Conservation (phyloP, 179 eudicot species). For the Patellifolia procumbens region DNA sequence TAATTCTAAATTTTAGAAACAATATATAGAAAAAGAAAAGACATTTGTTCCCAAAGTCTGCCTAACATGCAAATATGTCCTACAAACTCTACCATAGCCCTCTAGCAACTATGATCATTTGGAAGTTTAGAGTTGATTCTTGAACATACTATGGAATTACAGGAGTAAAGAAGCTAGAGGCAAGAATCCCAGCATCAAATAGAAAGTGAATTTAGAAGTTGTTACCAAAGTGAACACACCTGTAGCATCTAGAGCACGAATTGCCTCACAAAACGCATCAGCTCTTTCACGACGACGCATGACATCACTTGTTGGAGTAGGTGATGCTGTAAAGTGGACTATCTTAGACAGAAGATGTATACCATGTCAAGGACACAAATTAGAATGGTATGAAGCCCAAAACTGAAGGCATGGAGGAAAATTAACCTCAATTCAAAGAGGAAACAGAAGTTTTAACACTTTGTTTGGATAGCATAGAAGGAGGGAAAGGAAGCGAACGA, state of each 20-base stretch:
- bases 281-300: slow-evolving; percentile 84
- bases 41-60: background rate
- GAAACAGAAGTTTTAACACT: slow-evolving; percentile 1
- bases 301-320: slow-evolving; percentile 62
- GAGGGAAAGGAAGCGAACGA: too few species aligned
- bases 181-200: slow-evolving; percentile 3
- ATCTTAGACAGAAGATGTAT: slow-evolving; percentile 94
- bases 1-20: background rate
- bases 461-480: too few species aligned
- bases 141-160: background rate
- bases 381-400: background rate
- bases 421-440: background rate
- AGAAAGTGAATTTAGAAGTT: background rate
- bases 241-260: slow-evolving; percentile 99
- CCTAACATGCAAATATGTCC: background rate
- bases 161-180: background rate
- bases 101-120: slow-evolving; percentile 8
- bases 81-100: background rate
- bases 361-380: slow-evolving; percentile 57
- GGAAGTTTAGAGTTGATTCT: slow-evolving; percentile 8
- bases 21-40: background rate
- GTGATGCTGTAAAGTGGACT: slow-evolving; percentile 66
- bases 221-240: slow-evolving; percentile 47
- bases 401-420: background rate
- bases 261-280: slow-evolving; percentile 91